Percentiles rank a stretch among this genome's conserved stretches.
Conservation (phyloP, 2,329 filamentous ascomycete species). For the Colletotrichum sp. region DNA sequence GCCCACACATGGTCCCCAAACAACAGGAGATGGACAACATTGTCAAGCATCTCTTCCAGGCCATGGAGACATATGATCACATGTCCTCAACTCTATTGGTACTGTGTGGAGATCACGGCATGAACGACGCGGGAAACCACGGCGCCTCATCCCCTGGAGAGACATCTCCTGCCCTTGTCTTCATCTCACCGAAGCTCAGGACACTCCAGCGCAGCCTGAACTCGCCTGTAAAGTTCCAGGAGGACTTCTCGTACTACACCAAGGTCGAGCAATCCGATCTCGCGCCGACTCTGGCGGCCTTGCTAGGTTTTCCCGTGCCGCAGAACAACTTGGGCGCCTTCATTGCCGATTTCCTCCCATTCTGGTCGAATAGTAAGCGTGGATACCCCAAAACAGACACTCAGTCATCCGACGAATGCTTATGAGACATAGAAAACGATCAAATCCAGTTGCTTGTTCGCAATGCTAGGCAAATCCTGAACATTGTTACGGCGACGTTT, state of each 20-base stretch:
- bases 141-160: slow-evolving; percentile 93
- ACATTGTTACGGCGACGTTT: slow-evolving; percentile 78
- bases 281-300: slow-evolving; percentile 83
- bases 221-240: slow-evolving; percentile 62
- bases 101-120: slow-evolving; percentile 94
- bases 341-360: slow-evolving; percentile 76
- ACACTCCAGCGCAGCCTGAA: slow-evolving; percentile 48
- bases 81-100: slow-evolving; percentile 82
- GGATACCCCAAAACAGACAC: background rate
- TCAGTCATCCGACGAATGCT: slow-evolving; percentile 13
- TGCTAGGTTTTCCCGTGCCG: slow-evolving; percentile 87
- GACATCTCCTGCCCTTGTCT: slow-evolving; percentile 90
- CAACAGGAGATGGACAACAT: slow-evolving; percentile 93
- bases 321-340: slow-evolving; percentile 90
- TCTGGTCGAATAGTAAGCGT: slow-evolving; percentile 73
- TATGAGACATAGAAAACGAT: slow-evolving; percentile 46
- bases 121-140: slow-evolving; percentile 98
- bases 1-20: slow-evolving; percentile 90
- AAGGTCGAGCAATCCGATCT: slow-evolving; percentile 94
- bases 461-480: slow-evolving; percentile 82
- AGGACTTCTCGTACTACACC: slow-evolving; percentile 84
- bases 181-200: slow-evolving; percentile 84
- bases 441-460: slow-evolving; percentile 72
- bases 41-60: slow-evolving; percentile 75
- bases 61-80: slow-evolving; percentile 73